Conservation (phyloP, 2,329 filamentous ascomycete species). For the Penicillium griseofulvum region DNA sequence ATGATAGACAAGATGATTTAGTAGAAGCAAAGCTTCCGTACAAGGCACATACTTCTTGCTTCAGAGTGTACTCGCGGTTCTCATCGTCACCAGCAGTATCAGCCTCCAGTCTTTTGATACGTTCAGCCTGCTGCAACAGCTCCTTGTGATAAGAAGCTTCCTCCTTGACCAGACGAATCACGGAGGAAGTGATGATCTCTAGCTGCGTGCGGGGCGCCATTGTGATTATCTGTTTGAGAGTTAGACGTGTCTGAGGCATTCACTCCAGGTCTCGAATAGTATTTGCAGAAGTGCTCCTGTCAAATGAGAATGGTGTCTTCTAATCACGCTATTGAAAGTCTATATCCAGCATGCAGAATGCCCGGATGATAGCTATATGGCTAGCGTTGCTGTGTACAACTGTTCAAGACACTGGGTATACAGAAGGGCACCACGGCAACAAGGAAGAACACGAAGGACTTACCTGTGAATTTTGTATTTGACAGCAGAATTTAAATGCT, state of each 20-base stretch:
- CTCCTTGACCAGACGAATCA: conserved; percentile 86
- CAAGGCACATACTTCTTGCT: conserved; percentile 69
- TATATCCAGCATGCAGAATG: neutral
- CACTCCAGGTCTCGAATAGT: neutral
- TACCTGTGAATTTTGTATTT: neutral
- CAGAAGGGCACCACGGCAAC: neutral
- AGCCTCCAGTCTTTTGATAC: conserved; percentile 66
- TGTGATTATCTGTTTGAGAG: conserved; percentile 12
- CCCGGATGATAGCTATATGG: neutral
- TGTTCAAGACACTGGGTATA: neutral
- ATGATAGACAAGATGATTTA: neutral
- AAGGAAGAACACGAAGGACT: neutral
- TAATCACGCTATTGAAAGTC: neutral
- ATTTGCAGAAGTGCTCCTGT: neutral
- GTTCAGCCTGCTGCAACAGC: conserved; percentile 68
- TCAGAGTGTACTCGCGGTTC: conserved; percentile 75
- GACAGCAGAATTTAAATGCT: neutral
- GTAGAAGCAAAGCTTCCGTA: neutral
- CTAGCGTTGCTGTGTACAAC: neutral
- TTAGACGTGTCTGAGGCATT: conserved; percentile 1
- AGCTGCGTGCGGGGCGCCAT: conserved; percentile 81
- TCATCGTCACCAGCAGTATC: conserved; percentile 69
- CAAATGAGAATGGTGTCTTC: neutral
- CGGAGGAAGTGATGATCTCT: conserved; percentile 78
- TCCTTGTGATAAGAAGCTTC: conserved; percentile 88